These are phyloP conservation scores for Daldinia vernicosa DNA, from an alignment of 495 filamentous ascomycete genomes.

Conservation along the genomic window DNA sequence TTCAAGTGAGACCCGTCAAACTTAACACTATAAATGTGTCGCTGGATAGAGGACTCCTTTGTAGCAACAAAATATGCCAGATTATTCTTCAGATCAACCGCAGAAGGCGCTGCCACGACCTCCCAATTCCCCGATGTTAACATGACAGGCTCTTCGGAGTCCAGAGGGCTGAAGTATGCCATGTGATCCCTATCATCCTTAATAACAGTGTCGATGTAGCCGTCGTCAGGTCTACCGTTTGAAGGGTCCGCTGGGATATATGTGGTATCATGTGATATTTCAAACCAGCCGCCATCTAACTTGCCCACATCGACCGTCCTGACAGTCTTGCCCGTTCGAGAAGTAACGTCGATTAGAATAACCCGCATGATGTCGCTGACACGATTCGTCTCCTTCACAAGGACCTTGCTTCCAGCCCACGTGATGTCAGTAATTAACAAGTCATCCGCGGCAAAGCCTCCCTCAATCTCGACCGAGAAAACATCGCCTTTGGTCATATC, in stretches of 20 bases:
- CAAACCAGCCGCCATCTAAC: conserved; percentile 96
- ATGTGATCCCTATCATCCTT: conserved; percentile 89
- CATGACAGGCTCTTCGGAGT: conserved; percentile 80
- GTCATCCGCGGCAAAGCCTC: conserved; percentile 81
- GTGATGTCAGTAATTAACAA: conserved; percentile 91
- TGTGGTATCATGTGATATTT: conserved; percentile 85
- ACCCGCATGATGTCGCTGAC: conserved; percentile 91
- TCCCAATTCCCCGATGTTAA: conserved; percentile 93
- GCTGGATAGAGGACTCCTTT: conserved; percentile 84
- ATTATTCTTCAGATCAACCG: conserved; percentile 84
- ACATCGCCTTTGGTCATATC: conserved; percentile 81
- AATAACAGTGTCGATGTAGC: conserved; percentile 93
- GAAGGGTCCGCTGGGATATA: conserved; percentile 85
- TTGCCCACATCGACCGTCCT: conserved; percentile 77
- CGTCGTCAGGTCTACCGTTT: conserved; percentile 81
- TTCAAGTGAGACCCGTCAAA: conserved; percentile 77
- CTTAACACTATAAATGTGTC: conserved; percentile 89
- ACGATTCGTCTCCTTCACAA: conserved; percentile 91
- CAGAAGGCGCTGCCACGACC: conserved; percentile 86
- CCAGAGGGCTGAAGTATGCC: conserved; percentile 92
- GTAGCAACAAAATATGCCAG: conserved; percentile 91
- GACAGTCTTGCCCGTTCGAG: conserved; percentile 80
- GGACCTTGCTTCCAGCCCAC: conserved; percentile 85
- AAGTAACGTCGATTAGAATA: conserved; percentile 81
- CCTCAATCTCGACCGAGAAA: conserved; percentile 79